These are phyloP conservation scores for Trypanosoma congolense DNA, from an alignment of 208 protist genomes.

Conservation along the genomic window DNA sequence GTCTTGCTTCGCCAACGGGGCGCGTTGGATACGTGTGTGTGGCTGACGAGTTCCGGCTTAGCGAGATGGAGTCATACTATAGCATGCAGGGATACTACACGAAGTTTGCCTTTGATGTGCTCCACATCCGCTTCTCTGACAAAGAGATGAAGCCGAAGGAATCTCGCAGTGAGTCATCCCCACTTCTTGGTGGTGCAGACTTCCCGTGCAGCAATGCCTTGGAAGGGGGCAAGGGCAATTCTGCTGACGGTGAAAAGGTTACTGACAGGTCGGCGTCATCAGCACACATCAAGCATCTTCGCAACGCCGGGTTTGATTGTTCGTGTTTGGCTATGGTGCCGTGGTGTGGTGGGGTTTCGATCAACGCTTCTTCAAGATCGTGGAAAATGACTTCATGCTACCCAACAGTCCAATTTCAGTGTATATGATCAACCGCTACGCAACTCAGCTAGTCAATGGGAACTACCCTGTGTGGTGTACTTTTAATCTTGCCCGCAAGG, in stretches of 20 bases:
- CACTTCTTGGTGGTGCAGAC: too few species aligned
- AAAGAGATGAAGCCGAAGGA: constrained; percentile 20
- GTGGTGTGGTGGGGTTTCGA: constrained; percentile 83
- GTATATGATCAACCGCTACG: constrained; percentile 67
- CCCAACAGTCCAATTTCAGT: constrained; percentile 44
- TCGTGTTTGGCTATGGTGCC: constrained; percentile 70
- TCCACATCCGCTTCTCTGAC: constrained; percentile 68
- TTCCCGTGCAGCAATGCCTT: background rate
- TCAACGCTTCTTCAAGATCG: constrained; percentile 72
- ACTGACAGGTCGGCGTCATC: constrained; percentile 6
- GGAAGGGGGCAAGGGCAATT: constrained; percentile 5
- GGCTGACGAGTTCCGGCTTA: constrained; percentile 63
- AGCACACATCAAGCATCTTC: constrained; percentile 4
- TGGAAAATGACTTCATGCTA: constrained; percentile 80
- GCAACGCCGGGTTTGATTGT: constrained; percentile 61
- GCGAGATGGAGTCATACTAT: constrained; percentile 60
- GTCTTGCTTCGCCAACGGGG: constrained; percentile 25
- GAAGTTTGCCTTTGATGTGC: constrained; percentile 74
- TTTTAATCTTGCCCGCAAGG: constrained; percentile 50
- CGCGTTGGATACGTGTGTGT: constrained; percentile 74
- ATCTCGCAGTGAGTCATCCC: constrained; percentile 1
- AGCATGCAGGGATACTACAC: constrained; percentile 60
- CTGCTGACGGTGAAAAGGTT: constrained; percentile 14
- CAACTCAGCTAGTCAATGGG: constrained; percentile 59
- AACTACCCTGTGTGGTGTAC: constrained; percentile 82